Conservation (phyloP, 768 basidiomycete species). For the Clitopilus passeckerianus region DNA sequence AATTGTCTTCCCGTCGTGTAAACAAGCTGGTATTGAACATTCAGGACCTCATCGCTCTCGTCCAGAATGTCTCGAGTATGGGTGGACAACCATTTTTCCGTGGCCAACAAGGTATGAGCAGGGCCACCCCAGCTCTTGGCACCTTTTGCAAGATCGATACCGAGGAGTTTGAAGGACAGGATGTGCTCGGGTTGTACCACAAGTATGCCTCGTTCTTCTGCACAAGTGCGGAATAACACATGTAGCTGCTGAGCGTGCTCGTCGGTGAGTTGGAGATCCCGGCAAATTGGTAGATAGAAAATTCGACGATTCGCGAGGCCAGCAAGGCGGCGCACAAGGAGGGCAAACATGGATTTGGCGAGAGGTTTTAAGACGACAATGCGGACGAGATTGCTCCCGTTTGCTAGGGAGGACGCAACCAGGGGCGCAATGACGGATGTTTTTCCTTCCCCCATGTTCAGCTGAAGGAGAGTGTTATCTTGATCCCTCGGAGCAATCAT, state of each 20-base stretch:
- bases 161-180: slow-evolving; percentile 45
- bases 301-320: slow-evolving; percentile 42
- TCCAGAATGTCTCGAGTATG: slow-evolving; percentile 35
- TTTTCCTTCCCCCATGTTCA: slow-evolving; percentile 61
- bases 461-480: slow-evolving; percentile 36
- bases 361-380: slow-evolving; percentile 48
- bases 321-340: slow-evolving; percentile 35
- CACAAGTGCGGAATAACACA: slow-evolving; percentile 32
- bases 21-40: slow-evolving; percentile 41
- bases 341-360: slow-evolving; percentile 40
- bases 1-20: slow-evolving; percentile 36
- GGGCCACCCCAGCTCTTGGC: too few relatives aligned
- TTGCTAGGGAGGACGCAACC: slow-evolving; percentile 30
- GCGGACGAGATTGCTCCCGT: slow-evolving; percentile 39
- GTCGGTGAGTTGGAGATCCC: slow-evolving; percentile 25
- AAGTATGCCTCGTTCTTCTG: slow-evolving; percentile 32
- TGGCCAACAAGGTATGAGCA: slow-evolving; percentile 16
- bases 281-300: slow-evolving; percentile 46
- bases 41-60: slow-evolving; percentile 44
- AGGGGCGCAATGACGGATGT: slow-evolving; percentile 48
- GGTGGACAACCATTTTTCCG: slow-evolving; percentile 20
- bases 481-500: slow-evolving; percentile 38
- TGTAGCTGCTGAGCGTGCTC: slow-evolving; percentile 8
- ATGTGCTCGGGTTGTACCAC: slow-evolving; percentile 50
- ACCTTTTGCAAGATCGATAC: slow-evolving; percentile 27